Evolutionary conservation across 768 basidiomycete species (phyloP), one percentile per base, ranked within the genome.

Genomic region (Tulasnella sp.): DNA sequence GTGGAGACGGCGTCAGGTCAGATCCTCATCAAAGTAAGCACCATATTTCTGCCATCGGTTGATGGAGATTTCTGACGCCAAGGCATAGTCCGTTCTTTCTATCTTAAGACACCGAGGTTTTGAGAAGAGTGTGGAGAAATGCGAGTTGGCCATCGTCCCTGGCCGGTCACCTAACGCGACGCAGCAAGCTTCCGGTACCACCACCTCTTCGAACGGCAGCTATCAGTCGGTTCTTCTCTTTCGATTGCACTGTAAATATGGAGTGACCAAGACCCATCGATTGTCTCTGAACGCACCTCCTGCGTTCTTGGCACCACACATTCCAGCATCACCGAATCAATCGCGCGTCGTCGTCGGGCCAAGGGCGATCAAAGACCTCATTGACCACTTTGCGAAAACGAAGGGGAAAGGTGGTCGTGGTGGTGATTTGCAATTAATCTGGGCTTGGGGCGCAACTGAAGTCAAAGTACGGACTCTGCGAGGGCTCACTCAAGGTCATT

Each of bases 231-330:
- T 78, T 65, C 72, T 91, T 54, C 75, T 86, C 29, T 73, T 91
- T 41, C 82, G 83, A 63, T 70, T 91, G 51, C 78, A 87, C 65
- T 92, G 89, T 70, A 90, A 91, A 74, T 85, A 90, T 64, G 89
- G 87, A 44, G 82, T 91, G 56, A 72, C 86, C 11, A 91, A 90
- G 72, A 92, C 89, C 0, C 89, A 92, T 71, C 79, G 83, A 17
- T 72, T 91, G 9, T 74, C 82, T 17, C 72, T 91, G 17, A 74
- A 80, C 49, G 75, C 78, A 2, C 78, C 81, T 34, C 77, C 76
- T 2, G 75, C 80, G 19, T 75, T 85, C 41, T 73, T 85, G 68
- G 78, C 82, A 2, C 89, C 88, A 3, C 78, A 77, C n/a, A 70
- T 78, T n/a, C 81, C 83, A 2, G 80, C 84, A 52, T 68, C 75